Percentiles rank a stretch among this genome's conserved stretches.
Evolutionary conservation across 2,329 filamentous ascomycete species (phyloP).

Genomic region (Fusarium coicis): DNA sequence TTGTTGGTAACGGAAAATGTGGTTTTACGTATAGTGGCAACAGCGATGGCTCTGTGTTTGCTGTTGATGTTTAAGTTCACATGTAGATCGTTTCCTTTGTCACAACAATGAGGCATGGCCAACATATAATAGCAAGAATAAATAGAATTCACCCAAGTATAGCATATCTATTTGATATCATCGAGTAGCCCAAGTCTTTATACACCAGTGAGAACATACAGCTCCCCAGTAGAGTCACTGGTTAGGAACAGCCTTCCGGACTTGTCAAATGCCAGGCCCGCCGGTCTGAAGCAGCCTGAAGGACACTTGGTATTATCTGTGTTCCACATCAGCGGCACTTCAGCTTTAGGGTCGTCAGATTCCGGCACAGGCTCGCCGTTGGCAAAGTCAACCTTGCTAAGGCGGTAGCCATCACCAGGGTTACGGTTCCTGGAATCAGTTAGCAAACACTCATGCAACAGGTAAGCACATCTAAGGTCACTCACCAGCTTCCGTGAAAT

Average conservation of each 20-base stretch:
- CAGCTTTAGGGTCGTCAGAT: constrained; percentile 3
- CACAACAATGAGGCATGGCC: fast-evolving
- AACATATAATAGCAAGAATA: neutral
- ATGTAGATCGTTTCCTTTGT: no score
- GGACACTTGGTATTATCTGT: neutral
- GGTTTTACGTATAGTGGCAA: constrained; percentile 9
- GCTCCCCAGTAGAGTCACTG: constrained; percentile 4
- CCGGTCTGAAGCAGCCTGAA: constrained; percentile 3
- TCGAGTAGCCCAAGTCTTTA: fast-evolving
- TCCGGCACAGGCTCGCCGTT: neutral
- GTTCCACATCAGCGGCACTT: constrained; percentile 12
- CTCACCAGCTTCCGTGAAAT: constrained; percentile 12
- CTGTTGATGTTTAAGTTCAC: neutral
- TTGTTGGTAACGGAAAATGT: constrained; percentile 6
- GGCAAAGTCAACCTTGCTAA: constrained; percentile 7
- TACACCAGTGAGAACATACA: neutral
- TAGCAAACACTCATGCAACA: fast-evolving
- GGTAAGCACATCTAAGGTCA: fast-evolving
- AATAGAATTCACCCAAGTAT: neutral
- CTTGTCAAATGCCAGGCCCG: neutral
- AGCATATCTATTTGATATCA: fast-evolving
- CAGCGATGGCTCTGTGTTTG: constrained; percentile 5
- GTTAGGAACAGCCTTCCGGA: constrained; percentile 1
- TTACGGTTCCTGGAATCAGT: neutral
- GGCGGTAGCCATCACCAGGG: constrained; percentile 7